Evolutionary conservation across 148 eudicot genomes (phyloP).

Genomic region (Gaultheria prostrata): DNA sequence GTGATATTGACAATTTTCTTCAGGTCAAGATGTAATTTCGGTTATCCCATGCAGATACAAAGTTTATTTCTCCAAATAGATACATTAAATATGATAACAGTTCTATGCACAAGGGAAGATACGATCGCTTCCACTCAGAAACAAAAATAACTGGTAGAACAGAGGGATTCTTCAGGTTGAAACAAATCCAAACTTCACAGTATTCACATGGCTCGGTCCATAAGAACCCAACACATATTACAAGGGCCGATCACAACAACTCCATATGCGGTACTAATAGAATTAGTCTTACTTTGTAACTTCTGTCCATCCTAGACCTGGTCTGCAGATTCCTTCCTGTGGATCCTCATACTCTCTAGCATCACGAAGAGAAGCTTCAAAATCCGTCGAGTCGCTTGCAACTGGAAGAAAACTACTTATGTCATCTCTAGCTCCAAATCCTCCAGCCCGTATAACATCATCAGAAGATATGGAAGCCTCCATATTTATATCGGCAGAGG

Average conservation of each 20-base stretch:
- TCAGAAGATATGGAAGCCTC: constrained; percentile 72
- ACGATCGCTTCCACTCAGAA: background rate
- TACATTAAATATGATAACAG: background rate
- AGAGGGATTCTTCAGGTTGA: background rate
- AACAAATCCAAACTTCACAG: background rate
- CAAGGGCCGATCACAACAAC: background rate
- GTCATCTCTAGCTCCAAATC: constrained; percentile 91
- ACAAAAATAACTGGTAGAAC: background rate
- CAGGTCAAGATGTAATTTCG: background rate
- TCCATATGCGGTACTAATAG: background rate
- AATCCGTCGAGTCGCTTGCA: constrained; percentile 86
- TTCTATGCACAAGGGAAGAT: background rate
- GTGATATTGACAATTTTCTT: background rate
- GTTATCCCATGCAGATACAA: background rate
- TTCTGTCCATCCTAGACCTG: constrained; percentile 83
- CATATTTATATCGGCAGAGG: constrained; percentile 61
- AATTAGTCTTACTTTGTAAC: constrained; percentile 32
- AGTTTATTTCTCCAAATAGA: background rate
- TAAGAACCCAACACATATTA: background rate
- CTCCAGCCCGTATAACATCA: constrained; percentile 80
- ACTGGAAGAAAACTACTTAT: constrained; percentile 72
- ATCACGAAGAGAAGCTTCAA: constrained; percentile 80
- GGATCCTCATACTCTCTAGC: constrained; percentile 87
- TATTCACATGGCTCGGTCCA: background rate
- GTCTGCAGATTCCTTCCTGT: constrained; percentile 45